These are phyloP conservation scores for Insectozyma bohioensis DNA, from an alignment of 1,139 yeast genomes.

Conservation along the genomic window DNA sequence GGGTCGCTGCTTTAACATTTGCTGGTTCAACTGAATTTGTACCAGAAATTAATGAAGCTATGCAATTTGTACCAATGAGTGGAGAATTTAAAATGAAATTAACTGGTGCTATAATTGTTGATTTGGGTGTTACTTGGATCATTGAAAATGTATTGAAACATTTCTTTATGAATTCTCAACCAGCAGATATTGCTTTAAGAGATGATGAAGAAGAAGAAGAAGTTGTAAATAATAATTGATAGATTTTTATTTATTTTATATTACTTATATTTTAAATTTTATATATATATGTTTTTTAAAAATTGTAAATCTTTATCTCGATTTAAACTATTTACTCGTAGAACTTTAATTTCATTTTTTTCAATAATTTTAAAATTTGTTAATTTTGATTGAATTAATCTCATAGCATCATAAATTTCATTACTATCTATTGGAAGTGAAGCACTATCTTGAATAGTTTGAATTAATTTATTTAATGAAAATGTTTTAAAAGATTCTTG, in stretches of 20 bases:
- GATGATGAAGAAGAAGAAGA: constrained; percentile 18
- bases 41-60: constrained; percentile 90
- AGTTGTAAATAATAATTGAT: constrained; percentile 1
- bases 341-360: constrained; percentile 26
- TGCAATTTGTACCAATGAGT: constrained; percentile 89
- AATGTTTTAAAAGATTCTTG: constrained; percentile 17
- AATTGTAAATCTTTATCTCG: constrained; percentile 26
- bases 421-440: constrained; percentile 29
- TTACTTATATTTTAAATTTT: background rate
- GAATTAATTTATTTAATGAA: constrained; percentile 26
- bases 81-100: constrained; percentile 72
- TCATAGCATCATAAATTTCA: constrained; percentile 33
- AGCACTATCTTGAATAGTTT: constrained; percentile 36
- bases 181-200: constrained; percentile 84
- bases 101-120: constrained; percentile 70
- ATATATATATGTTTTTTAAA: constrained; percentile 7
- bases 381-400: constrained; percentile 19
- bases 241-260: constrained; percentile 3
- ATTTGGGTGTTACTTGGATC: constrained; percentile 75
- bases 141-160: constrained; percentile 78
- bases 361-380: constrained; percentile 16
- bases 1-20: constrained; percentile 85
- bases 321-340: constrained; percentile 27
- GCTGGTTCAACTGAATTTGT: constrained; percentile 92
- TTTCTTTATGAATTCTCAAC: constrained; percentile 85